Conservation (phyloP, 139 green algal species). For the Eudorina sp. region DNA sequence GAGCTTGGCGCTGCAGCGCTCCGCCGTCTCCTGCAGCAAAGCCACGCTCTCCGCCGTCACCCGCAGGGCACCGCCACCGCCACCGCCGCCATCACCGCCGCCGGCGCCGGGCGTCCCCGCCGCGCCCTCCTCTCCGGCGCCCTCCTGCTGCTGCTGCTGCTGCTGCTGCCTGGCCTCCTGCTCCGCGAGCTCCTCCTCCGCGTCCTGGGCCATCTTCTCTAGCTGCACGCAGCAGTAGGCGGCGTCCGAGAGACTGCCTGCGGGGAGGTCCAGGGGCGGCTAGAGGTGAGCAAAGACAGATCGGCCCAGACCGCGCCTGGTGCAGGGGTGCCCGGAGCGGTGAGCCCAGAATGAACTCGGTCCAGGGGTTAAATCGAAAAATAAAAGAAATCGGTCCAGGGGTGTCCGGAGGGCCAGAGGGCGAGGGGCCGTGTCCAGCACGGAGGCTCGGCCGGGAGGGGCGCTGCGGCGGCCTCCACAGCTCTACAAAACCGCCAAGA, state of each 20-base stretch:
- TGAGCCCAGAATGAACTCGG: no score
- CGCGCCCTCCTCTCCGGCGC: not conserved
- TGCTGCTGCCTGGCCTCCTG: not conserved
- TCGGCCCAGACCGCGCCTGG: no score
- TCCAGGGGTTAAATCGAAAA: no score
- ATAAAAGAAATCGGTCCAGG: no score
- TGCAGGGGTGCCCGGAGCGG: no score
- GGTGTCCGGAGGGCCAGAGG: no score
- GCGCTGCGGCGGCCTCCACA: no score
- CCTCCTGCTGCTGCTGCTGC: constrained; percentile 28
- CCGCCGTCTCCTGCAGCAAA: constrained; percentile 36
- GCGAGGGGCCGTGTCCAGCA: no score
- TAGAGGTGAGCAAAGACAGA: not conserved
- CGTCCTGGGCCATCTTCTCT: constrained; percentile 28
- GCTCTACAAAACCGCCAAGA: no score
- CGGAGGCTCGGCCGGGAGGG: no score
- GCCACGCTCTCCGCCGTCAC: constrained; percentile 44
- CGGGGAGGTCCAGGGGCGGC: not conserved
- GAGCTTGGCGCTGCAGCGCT: not conserved
- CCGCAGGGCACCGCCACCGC: not conserved
- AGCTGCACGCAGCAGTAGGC: constrained; percentile 34
- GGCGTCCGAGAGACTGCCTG: constrained; percentile 20
- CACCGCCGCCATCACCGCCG: not conserved
- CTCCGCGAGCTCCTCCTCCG: constrained; percentile 41
- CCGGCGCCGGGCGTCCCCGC: not conserved